phyloP scores from a whole-genome alignment of 116 monocot genomes.

The Thalassia testudinum region DNA sequence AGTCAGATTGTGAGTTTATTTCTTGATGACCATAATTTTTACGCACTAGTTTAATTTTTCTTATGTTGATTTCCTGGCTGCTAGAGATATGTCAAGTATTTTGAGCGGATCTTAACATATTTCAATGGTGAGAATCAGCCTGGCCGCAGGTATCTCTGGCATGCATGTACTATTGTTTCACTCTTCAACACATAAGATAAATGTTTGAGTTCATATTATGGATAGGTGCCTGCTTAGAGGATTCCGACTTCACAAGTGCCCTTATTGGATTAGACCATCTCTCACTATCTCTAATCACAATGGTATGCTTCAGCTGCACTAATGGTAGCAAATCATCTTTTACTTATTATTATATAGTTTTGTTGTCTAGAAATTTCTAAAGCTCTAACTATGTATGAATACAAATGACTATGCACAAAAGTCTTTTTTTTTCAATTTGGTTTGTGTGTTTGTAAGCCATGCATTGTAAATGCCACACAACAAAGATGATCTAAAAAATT shows the following conservation, averaged over 20 bases:
- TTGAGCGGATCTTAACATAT: slow-evolving; percentile 90
- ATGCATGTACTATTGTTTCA: slow-evolving; percentile 3
- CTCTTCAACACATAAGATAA: too few species aligned
- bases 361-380: too few species aligned
- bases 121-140: slow-evolving; percentile 98
- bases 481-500: too few species aligned
- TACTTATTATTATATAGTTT: too few species aligned
- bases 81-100: slow-evolving; percentile 98
- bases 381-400: too few species aligned
- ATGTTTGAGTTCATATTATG: not conserved
- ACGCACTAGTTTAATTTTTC: not conserved
- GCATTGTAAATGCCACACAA: too few species aligned
- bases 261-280: slow-evolving; percentile 95
- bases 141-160: slow-evolving; percentile 49
- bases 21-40: not conserved
- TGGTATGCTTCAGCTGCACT: slow-evolving; percentile 31
- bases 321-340: too few species aligned
- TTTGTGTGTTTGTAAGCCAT: too few species aligned
- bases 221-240: slow-evolving; percentile 96
- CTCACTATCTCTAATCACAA: slow-evolving; percentile 88
- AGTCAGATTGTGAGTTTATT: slow-evolving; percentile 97
- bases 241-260: slow-evolving; percentile 96
- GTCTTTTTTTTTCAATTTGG: too few species aligned
- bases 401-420: too few species aligned
- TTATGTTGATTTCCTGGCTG: slow-evolving; percentile 6